Conservation (phyloP, 179 eudicot genomes). For the Silene vulgaris region DNA sequence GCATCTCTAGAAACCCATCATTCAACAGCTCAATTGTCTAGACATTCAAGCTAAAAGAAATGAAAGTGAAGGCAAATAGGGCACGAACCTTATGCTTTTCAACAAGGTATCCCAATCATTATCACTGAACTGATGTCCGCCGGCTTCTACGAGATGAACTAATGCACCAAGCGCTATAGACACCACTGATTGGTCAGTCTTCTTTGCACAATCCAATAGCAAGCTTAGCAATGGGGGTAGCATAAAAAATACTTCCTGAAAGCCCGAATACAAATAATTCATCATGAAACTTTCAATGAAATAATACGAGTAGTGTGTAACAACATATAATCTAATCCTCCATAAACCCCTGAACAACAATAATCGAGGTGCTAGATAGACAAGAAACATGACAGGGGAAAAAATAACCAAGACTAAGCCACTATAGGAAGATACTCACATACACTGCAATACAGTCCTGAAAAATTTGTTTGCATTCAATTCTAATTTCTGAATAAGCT, state of each 20-base stretch:
- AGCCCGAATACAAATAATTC: background rate
- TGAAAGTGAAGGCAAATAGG: background rate
- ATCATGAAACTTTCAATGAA: conserved; percentile 1
- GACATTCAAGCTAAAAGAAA: background rate
- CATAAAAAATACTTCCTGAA: conserved; percentile 95
- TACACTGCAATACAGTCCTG: too few relatives aligned
- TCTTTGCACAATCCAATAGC: conserved; percentile 93
- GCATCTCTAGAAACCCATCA: conserved; percentile 66
- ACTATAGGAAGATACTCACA: background rate
- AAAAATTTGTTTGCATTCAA: too few relatives aligned
- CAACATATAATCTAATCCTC: background rate
- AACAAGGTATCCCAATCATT: conserved; percentile 92
- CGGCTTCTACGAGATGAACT: conserved; percentile 94
- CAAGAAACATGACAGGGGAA: too few relatives aligned
- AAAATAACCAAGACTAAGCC: background rate
- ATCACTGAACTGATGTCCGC: conserved; percentile 94
- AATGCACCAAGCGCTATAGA: conserved; percentile 90
- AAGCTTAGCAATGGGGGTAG: conserved; percentile 82
- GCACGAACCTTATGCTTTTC: conserved; percentile 79
- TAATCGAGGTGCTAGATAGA: background rate
- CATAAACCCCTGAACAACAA: too few relatives aligned
- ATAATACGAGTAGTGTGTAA: background rate
- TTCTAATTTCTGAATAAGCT: too few relatives aligned
- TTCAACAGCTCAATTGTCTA: conserved; percentile 13
- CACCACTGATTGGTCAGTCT: conserved; percentile 90